Base-by-base conservation (phyloP, 805 yeast genomes). In the Candida sphagnicola region DNA sequence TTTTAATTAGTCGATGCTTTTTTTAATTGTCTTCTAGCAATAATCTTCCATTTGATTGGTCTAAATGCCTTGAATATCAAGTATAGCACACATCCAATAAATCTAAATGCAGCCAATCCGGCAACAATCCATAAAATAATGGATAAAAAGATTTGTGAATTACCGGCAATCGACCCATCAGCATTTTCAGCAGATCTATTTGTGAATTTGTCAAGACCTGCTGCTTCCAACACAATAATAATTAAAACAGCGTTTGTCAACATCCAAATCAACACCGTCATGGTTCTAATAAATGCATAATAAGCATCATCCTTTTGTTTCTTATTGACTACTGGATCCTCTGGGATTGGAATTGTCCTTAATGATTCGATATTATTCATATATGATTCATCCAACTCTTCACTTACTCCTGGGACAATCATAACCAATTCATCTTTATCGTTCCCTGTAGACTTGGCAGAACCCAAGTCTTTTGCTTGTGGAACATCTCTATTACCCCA, bases 401-500 rank as follows among this genome's bases (percentile, higher is more conserved):
- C 75, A 18, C 74, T 72, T 2, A 85, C 80, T 2, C 90, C 86
- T 6, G 96, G 95, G 23, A 55, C 68, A 31, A 65, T 58, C 60
- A 64, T 64, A 32, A 69, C 65, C 50, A 69, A 53, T 39, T 65
- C 65, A 40, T 64, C 67, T 38, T 59, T 62, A 37, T 64, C 62
- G 21, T 37, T 46, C 13, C 60, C 60, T 2, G 60, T 72, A 3
- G 86, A 57, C 51, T 82, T 85, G 17, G 95, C 96, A 32, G 82
- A 80, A 43, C 97, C 98, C 51, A 93, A 71, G 59, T 76, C 95
- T 63, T 69, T 77, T 55, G 69, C 78, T 36, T 49, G 51, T 8
- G 78, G 79, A 36, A 82, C 87, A 34, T 95, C 96, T 59, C 90
- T 87, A 3, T 96, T 91, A 58, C 98, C 98, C 98, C 98, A 91